These are phyloP conservation scores for Apiospora marii DNA, from an alignment of 2,329 filamentous ascomycete species.

Conservation along the genomic window DNA sequence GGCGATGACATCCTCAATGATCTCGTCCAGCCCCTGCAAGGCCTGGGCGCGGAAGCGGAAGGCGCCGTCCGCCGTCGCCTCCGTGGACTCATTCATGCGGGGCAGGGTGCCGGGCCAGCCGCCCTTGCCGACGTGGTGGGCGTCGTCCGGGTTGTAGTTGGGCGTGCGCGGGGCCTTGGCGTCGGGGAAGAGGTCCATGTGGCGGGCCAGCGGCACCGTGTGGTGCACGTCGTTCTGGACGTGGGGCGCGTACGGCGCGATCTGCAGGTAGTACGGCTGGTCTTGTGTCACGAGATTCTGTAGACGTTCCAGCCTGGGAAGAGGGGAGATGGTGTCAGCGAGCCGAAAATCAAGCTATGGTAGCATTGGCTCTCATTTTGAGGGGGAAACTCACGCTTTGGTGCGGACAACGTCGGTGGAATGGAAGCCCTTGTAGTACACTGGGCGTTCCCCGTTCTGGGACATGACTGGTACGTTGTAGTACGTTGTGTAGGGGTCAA, in stretches of 20 bases:
- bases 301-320: slow-evolving; percentile 44
- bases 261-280: slow-evolving; percentile 65
- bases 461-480: background rate
- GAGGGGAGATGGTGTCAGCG: slow-evolving; percentile 63
- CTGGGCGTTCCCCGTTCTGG: slow-evolving; percentile 58
- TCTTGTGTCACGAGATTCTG: slow-evolving; percentile 30
- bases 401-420: slow-evolving; percentile 65
- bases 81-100: slow-evolving; percentile 47
- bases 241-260: slow-evolving; percentile 68
- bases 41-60: slow-evolving; percentile 60
- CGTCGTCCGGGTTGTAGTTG: slow-evolving; percentile 66
- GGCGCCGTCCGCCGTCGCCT: slow-evolving; percentile 59
- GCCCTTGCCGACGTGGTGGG: slow-evolving; percentile 38
- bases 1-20: slow-evolving; percentile 55
- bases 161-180: slow-evolving; percentile 64
- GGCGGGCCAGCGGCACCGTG: slow-evolving; percentile 65
- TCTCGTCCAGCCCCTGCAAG: slow-evolving; percentile 63
- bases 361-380: too few species aligned
- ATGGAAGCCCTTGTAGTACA: slow-evolving; percentile 45
- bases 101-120: slow-evolving; percentile 39
- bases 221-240: slow-evolving; percentile 45
- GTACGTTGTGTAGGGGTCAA: background rate
- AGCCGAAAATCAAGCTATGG: too few species aligned
- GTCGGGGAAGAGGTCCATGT: slow-evolving; percentile 66
- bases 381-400: slow-evolving; percentile 49